A percentile compares a stretch with the other conserved stretches of the same genome.
Evolutionary conservation across 371 early-diverging fungal species (phyloP).

Genomic region (Rhizomucor miehei): DNA sequence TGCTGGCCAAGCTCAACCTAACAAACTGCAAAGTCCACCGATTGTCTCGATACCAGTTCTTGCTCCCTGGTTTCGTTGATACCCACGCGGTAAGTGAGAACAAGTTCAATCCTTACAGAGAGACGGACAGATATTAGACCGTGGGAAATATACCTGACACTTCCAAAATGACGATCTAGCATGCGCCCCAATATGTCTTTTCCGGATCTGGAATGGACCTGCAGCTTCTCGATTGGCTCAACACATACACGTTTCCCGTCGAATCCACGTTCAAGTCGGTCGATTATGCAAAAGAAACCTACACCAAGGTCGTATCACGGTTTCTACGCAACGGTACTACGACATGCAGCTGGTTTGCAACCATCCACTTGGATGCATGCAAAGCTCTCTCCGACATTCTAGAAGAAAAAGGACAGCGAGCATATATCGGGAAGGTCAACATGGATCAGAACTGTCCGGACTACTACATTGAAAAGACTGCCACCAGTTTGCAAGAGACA

Average conservation of each 20-base stretch:
- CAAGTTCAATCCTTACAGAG: no score
- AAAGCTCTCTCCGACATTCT: slow-evolving; percentile 70
- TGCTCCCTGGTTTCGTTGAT: slow-evolving; percentile 89
- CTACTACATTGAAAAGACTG: slow-evolving; percentile 68
- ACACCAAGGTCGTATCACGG: slow-evolving; percentile 61
- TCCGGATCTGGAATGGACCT: slow-evolving; percentile 86
- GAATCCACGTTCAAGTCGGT: slow-evolving; percentile 69
- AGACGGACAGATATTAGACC: no score
- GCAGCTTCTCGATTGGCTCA: slow-evolving; percentile 87
- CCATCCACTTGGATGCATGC: slow-evolving; percentile 77
- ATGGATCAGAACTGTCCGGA: slow-evolving; percentile 90
- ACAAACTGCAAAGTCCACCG: slow-evolving; percentile 19
- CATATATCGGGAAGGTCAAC: slow-evolving; percentile 91
- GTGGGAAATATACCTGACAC: slow-evolving; percentile 2
- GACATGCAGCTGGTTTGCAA: slow-evolving; percentile 88
- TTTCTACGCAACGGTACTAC: slow-evolving; percentile 82
- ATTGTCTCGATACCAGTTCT: slow-evolving; percentile 59
- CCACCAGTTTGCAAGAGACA: slow-evolving; percentile 65
- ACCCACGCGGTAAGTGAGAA: slow-evolving; percentile 80
- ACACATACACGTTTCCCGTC: slow-evolving; percentile 82
- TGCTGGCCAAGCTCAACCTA: slow-evolving; percentile 12
- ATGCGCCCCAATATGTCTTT: slow-evolving; percentile 93
- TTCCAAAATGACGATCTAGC: slow-evolving; percentile 34
- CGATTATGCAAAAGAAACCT: slow-evolving; percentile 62
- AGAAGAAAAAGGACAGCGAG: slow-evolving; percentile 78